Evolutionary conservation across 305 asterid species (phyloP), one percentile per base, ranked within the genome.

Genomic region (Andrographis paniculata): DNA sequence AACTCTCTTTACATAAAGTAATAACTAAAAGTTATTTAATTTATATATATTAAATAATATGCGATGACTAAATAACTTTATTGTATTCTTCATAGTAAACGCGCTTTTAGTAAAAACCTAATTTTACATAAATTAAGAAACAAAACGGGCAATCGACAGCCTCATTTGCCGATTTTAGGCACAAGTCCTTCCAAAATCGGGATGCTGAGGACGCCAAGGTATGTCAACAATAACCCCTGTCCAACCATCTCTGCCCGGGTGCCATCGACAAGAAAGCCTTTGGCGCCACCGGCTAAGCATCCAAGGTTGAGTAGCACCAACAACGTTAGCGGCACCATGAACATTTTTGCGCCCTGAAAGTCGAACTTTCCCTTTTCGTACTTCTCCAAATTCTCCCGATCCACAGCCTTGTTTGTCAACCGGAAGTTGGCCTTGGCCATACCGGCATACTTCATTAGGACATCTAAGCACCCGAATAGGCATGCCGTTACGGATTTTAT

Each of bases 171-270:
- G 21, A 70, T 53, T 60, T 67, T 83, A 23, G 82, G 70, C 31
- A 83, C 15, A 9, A 79, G 62, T 1, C 92, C 92, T 62, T 83
- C 73, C 6, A 85, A 53, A 52, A 85, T 79, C 3, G 92, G 94
- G 33, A 72, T 57, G 49, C 95, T 85, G 1, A 85, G 79, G 35
- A 69, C 56, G 42, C 82, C 73, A 63, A 77, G 70, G 61, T 74
- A 74, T 0, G 65, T 50, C 2, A 79, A 77, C 24, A 85, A 60
- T 14, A 71, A 19, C 16, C 82, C 80, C 40, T 85, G 95, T 45
- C 79, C 92, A 14, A 77, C 59, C 94, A 85, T 82, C 51, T 75
- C 87, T 17, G 27, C 78, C 39, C 36, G 28, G 19, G 68, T 65
- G 11, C 76, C 68, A 18, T 52, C 64, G n/a, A n/a, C n/a, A 78